These are phyloP conservation scores for Suhomyces bolitotheri DNA, from an alignment of 1,139 yeast genomes.

Conservation along the genomic window DNA sequence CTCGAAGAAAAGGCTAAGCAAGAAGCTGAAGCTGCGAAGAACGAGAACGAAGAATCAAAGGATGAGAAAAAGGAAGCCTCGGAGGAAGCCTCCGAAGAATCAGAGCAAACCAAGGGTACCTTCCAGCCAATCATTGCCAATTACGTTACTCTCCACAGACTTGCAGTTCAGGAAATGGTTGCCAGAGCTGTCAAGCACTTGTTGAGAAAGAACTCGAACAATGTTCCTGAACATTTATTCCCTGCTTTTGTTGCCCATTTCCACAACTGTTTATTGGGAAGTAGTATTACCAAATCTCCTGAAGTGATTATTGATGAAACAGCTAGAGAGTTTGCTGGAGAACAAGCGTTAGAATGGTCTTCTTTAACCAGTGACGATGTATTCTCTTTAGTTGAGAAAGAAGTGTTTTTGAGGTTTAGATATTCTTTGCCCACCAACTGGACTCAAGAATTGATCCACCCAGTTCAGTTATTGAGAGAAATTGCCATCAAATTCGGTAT, in stretches of 20 bases:
- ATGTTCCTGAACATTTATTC: slow-evolving; percentile 55
- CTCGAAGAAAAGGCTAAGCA: slow-evolving; percentile 32
- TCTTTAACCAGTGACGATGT: slow-evolving; percentile 49
- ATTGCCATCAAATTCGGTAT: slow-evolving; percentile 80
- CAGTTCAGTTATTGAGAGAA: slow-evolving; percentile 62
- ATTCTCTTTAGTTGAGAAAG: slow-evolving; percentile 42
- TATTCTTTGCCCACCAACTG: slow-evolving; percentile 53
- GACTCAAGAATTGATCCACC: slow-evolving; percentile 34
- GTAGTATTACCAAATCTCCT: slow-evolving; percentile 45
- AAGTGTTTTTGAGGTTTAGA: slow-evolving; percentile 65
- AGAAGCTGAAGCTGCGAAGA: slow-evolving; percentile 23
- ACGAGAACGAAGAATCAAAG: slow-evolving; percentile 22
- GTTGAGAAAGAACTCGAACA: slow-evolving; percentile 50
- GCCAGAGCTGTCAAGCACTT: slow-evolving; percentile 80
- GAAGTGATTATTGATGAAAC: slow-evolving; percentile 42
- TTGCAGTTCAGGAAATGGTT: slow-evolving; percentile 68
- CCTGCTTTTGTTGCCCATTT: slow-evolving; percentile 66
- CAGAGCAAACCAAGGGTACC: slow-evolving; percentile 39
- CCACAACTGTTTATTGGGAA: slow-evolving; percentile 71
- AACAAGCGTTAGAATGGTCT: slow-evolving; percentile 45
- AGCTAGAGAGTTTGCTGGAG: slow-evolving; percentile 45
- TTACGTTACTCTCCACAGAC: slow-evolving; percentile 46
- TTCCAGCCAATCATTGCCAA: slow-evolving; percentile 46
- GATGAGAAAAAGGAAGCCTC: slow-evolving; percentile 31
- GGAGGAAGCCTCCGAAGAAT: slow-evolving; percentile 21